A percentile compares a stretch with the other conserved stretches of the same genome.
These are phyloP conservation scores for Fusarium paranaense DNA, from an alignment of 2,329 filamentous ascomycete genomes.

Conservation along the genomic window DNA sequence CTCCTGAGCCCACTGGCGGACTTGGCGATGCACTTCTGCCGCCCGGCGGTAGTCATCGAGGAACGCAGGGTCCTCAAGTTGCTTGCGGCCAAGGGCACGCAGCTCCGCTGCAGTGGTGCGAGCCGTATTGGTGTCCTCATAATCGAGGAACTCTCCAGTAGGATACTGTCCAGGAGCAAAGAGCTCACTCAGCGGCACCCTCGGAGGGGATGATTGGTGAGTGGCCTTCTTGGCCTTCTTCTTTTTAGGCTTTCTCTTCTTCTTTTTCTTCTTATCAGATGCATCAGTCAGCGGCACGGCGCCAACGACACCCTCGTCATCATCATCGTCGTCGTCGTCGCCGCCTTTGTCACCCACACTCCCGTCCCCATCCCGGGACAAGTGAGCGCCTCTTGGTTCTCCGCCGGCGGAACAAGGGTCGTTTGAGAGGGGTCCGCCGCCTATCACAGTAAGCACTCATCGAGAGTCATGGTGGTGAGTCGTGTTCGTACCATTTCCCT, in stretches of 20 bases:
- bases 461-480: background rate
- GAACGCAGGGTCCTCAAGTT: constrained; percentile 60
- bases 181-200: constrained; percentile 47
- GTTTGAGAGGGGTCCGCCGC: constrained; percentile 32
- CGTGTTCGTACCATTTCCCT: constrained; percentile 46
- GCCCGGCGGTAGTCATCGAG: constrained; percentile 81
- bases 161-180: constrained; percentile 46
- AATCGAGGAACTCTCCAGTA: constrained; percentile 43
- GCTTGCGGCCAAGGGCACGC: constrained; percentile 35
- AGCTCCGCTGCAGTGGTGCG: constrained; percentile 42
- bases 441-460: constrained; percentile 23
- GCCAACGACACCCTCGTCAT: constrained; percentile 37
- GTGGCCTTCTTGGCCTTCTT: constrained; percentile 40
- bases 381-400: constrained; percentile 55
- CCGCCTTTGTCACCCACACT: constrained; percentile 49
- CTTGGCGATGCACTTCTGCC: constrained; percentile 84
- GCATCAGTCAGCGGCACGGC: constrained; percentile 36
- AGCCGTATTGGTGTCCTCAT: constrained; percentile 37
- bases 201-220: constrained; percentile 49
- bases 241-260: constrained; percentile 43
- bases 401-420: constrained; percentile 48
- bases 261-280: constrained; percentile 43
- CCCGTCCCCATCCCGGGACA: constrained; percentile 57
- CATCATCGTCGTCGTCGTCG: constrained; percentile 46
- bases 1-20: constrained; percentile 81